phyloP scores from a whole-genome alignment of 176 grass and related monocot genomes.

The Poa pratensis region DNA sequence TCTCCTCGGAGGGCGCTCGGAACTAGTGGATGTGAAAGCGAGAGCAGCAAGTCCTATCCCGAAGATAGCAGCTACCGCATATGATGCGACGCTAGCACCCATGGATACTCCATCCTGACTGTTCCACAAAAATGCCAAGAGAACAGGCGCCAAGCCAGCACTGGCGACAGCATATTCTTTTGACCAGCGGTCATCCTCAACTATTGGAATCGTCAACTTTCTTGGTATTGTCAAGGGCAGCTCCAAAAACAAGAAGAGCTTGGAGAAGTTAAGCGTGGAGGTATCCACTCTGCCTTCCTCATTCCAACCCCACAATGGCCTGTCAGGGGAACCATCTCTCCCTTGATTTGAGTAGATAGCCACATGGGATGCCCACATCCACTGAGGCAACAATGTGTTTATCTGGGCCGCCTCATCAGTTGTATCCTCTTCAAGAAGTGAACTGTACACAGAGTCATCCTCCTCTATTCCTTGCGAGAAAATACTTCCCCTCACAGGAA shows the following conservation, averaged over 20 bases:
- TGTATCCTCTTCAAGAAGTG: constrained; percentile 76
- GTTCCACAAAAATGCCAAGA: constrained; percentile 82
- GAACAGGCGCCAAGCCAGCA: constrained; percentile 71
- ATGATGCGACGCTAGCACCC: constrained; percentile 50
- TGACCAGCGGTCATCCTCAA: constrained; percentile 92
- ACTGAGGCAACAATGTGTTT: constrained; percentile 82
- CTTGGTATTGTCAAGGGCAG: constrained; percentile 90
- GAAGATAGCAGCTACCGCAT: constrained; percentile 54
- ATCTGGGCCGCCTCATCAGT: constrained; percentile 51
- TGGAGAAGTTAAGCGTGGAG: constrained; percentile 58
- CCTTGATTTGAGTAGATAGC: constrained; percentile 96
- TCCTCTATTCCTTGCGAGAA: constrained; percentile 73
- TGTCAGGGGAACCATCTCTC: constrained; percentile 66
- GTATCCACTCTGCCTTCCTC: constrained; percentile 71
- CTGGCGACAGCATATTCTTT: constrained; percentile 85
- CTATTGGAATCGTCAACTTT: constrained; percentile 85
- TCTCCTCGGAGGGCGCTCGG: constrained; percentile 74
- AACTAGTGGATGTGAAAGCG: constrained; percentile 68
- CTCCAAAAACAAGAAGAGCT: constrained; percentile 76
- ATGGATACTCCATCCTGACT: constrained; percentile 53
- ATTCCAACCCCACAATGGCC: constrained; percentile 98
- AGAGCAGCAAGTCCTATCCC: constrained; percentile 67
- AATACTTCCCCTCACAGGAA: constrained; percentile 84
- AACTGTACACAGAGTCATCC: constrained; percentile 76
- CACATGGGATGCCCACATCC: constrained; percentile 99